Evolutionary conservation across 805 yeast genomes (phyloP), one percentile per base, ranked within the genome.

Genomic region (Pichia heedii): DNA sequence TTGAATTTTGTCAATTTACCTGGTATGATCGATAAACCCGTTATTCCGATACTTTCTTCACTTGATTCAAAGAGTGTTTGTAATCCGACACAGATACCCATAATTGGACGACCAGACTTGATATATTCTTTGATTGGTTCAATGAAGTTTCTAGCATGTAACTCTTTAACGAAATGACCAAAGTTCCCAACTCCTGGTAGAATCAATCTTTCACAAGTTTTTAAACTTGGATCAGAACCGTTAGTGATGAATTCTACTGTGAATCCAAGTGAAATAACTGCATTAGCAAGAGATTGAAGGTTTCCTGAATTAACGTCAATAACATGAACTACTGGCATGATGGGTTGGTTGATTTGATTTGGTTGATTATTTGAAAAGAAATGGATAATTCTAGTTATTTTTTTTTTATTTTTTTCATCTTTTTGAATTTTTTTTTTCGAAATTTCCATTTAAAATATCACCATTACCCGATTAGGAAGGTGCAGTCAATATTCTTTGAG

Each of bases 71-170:
- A 87, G 32, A 93, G 69, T 1, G 96, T 73, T 61, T 93, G 99
- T 44, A 93, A 68, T 8, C 99, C 99, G 36, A 93, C 97, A 67
- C 99, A 93, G 49, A 93, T 86, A 6, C 98, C 99, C 96, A 93
- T 86, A 24, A 93, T 66, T 15, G 94, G 86, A 54, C 78, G 78
- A 1, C 96, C 96, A n/a, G 83, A 67, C 8, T 68, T 63, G 32
- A 89, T 79, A 55, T 86, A 88, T 37, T 72, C 62, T 41, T 64
- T 66, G 22, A 94, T 65, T 0, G 94, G 95, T 32, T 67, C 73
- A 13, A 71, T 77, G 47, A 90, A 77, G 0, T 79, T 76, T 45
- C 83, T 72, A 4, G 68, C 67, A 38, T 69, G 70, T 37, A 93
- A 62, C 53, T 83, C 78, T 41, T 76, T 76, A 48, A 89, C 88